phyloP scores from a whole-genome alignment of 2,329 filamentous ascomycete genomes.

The Pseudocercospora eumusae region DNA sequence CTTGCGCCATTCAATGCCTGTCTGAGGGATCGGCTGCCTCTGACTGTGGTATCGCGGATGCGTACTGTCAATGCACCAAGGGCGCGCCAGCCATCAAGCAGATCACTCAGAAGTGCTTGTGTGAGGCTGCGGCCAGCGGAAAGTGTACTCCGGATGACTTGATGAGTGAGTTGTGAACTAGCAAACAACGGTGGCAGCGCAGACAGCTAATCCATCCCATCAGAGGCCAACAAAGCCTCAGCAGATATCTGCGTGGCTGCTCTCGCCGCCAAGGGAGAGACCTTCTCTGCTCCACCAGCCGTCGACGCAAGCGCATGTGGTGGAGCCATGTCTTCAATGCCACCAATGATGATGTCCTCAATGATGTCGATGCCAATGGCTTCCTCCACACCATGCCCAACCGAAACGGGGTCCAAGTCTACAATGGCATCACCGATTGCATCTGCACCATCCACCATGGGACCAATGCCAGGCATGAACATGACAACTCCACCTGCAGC shows the following conservation, averaged over 20 bases:
- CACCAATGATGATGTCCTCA: slow-evolving; percentile 2
- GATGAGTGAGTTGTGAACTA: slow-evolving; percentile 1
- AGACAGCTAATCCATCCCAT: background rate
- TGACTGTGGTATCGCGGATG: slow-evolving; percentile 5
- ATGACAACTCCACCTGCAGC: background rate
- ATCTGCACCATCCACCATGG: background rate
- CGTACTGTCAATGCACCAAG: slow-evolving; percentile 1
- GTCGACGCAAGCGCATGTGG: background rate
- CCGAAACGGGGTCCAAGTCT: background rate
- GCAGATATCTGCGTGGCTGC: background rate
- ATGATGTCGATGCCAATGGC: background rate
- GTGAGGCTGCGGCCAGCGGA: slow-evolving; percentile 1
- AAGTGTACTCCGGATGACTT: slow-evolving; percentile 4
- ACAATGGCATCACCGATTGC: background rate
- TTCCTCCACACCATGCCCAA: background rate
- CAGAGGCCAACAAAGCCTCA: slow-evolving; percentile 7
- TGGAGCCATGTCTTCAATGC: background rate
- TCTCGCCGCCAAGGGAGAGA: background rate
- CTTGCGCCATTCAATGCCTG: background rate
- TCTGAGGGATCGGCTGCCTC: background rate
- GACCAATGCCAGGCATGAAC: background rate
- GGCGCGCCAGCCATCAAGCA: background rate
- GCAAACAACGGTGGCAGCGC: background rate
- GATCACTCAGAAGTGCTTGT: slow-evolving; percentile 2
- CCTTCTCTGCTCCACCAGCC: slow-evolving; percentile 1